Conservation (phyloP, 2,329 filamentous ascomycete species). For the Fusarium ambrosium region DNA sequence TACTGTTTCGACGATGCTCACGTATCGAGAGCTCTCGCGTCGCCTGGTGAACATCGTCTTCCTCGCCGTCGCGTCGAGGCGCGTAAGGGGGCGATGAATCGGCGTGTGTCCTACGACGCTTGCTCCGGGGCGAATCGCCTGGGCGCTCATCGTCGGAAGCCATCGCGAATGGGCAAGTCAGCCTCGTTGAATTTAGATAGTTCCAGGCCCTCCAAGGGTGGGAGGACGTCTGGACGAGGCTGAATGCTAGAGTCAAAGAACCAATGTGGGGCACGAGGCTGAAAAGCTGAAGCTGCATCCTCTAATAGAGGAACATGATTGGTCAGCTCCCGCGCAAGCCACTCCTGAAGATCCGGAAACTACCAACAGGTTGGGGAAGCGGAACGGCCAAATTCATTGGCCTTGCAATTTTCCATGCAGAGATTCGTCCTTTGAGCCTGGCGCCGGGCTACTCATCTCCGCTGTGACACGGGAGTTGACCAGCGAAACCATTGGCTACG, state of each 20-base stretch:
- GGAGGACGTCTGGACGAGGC: conserved; percentile 38
- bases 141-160: conserved; percentile 45
- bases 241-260: conserved; percentile 26
- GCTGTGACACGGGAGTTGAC: conserved; percentile 12
- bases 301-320: conserved; percentile 24
- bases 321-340: conserved; percentile 20
- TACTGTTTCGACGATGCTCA: conserved; percentile 35
- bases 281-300: conserved; percentile 15
- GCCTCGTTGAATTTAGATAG: conserved; percentile 20
- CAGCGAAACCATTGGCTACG: background rate
- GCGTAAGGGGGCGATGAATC: conserved; percentile 47
- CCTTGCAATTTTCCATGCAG: conserved; percentile 4
- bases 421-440: conserved; percentile 1
- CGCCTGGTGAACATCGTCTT: conserved; percentile 19
- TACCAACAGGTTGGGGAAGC: conserved; percentile 43
- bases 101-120: conserved; percentile 52
- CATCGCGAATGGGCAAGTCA: conserved; percentile 43
- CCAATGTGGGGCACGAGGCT: conserved; percentile 36
- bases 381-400: conserved; percentile 22
- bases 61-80: conserved; percentile 38
- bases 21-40: conserved; percentile 39
- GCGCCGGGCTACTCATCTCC: conserved; percentile 25
- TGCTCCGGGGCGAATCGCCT: conserved; percentile 46
- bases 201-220: conserved; percentile 15
- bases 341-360: conserved; percentile 46